Evolutionary conservation across 768 basidiomycete genomes (phyloP).

Genomic region (Termitomyces sp.): DNA sequence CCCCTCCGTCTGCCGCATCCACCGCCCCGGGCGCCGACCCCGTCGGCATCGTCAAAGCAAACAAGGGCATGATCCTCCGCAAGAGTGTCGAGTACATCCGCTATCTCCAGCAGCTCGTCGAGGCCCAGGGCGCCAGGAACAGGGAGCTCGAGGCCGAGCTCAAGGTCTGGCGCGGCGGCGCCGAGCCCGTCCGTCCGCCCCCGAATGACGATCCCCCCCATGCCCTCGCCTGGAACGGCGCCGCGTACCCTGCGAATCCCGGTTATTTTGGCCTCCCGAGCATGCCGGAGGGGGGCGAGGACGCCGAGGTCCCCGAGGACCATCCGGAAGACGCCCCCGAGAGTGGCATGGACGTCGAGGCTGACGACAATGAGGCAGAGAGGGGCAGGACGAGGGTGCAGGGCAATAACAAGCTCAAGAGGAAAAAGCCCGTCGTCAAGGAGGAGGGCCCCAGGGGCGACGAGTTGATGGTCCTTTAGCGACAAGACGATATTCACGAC

Average conservation of each 20-base stretch:
- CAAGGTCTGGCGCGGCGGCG: conserved; percentile 16
- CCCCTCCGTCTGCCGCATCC: not conserved
- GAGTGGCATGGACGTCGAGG: conserved; percentile 15
- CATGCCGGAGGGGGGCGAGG: conserved; percentile 21
- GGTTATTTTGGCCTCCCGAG: conserved; percentile 14
- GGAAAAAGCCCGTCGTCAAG: conserved; percentile 2
- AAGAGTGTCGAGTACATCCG: conserved; percentile 80
- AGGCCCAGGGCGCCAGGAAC: conserved; percentile 72
- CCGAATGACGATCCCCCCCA: no score
- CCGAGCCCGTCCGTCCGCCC: no score
- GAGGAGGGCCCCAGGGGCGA: conserved; percentile 12
- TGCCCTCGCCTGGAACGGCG: not conserved
- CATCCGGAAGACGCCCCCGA: no score
- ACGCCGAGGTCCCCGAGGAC: no score
- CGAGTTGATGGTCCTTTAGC: conserved; percentile 21
- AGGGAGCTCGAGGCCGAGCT: conserved; percentile 75
- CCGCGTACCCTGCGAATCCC: not conserved
- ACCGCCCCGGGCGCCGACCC: conserved; percentile 10
- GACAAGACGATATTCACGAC: no score
- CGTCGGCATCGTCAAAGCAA: conserved; percentile 70
- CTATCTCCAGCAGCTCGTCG: conserved; percentile 83
- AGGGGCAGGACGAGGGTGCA: conserved; percentile 10
- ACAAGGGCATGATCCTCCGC: conserved; percentile 90
- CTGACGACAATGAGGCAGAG: conserved; percentile 10
- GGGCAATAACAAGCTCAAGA: not conserved